These are phyloP conservation scores for Colletotrichum higginsianum DNA, from an alignment of 2,329 filamentous ascomycete genomes.

Conservation along the genomic window DNA sequence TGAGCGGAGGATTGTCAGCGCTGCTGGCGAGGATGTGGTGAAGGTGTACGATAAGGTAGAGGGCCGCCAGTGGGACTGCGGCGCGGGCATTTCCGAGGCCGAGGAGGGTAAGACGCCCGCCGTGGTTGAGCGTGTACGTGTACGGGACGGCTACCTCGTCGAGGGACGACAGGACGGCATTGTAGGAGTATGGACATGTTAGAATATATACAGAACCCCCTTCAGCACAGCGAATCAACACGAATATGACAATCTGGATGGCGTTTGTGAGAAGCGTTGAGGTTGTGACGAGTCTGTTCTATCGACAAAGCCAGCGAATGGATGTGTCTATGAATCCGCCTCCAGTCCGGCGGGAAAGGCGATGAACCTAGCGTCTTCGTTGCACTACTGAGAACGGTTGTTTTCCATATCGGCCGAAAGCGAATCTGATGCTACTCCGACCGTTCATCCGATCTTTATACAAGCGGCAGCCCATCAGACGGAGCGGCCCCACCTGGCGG, in stretches of 20 bases:
- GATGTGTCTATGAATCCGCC: background rate
- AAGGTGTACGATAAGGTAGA: slow-evolving; percentile 99
- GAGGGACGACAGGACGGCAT: slow-evolving; percentile 91
- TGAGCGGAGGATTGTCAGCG: slow-evolving; percentile 86
- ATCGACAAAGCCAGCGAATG: background rate
- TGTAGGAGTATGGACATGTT: slow-evolving; percentile 91
- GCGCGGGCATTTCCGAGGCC: slow-evolving; percentile 81
- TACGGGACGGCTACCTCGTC: slow-evolving; percentile 94
- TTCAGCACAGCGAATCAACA: slow-evolving; percentile 39
- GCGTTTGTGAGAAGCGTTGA: background rate
- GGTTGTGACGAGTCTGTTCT: background rate
- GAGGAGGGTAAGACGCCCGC: slow-evolving; percentile 76
- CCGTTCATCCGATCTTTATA: slow-evolving; percentile 26
- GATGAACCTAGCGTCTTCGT: background rate
- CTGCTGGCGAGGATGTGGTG: slow-evolving; percentile 92
- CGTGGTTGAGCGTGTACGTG: slow-evolving; percentile 86
- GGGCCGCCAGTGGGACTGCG: slow-evolving; percentile 96
- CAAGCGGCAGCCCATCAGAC: slow-evolving; percentile 8
- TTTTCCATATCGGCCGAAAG: background rate
- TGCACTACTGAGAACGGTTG: background rate
- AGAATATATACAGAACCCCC: slow-evolving; percentile 43
- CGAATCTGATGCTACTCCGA: background rate
- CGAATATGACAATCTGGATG: slow-evolving; percentile 12
- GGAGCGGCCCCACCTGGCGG: slow-evolving; percentile 27
- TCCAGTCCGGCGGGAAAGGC: background rate